These are phyloP conservation scores for Penicillium roqueforti DNA, from an alignment of 495 filamentous ascomycete species.

Conservation along the genomic window DNA sequence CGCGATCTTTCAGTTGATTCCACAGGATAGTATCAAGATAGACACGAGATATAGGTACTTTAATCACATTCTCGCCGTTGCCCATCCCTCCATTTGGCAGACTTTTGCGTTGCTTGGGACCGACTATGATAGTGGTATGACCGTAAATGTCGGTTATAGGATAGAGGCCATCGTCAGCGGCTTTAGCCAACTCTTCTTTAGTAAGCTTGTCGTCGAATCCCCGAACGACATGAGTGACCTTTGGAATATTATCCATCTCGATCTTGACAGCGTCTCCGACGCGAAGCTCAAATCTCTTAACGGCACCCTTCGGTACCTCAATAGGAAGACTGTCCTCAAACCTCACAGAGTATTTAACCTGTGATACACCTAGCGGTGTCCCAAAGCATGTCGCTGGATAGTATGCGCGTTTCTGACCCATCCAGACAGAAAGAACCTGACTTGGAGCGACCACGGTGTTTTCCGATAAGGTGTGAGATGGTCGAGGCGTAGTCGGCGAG, in stretches of 20 bases:
- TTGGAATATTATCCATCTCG: conserved; percentile 43
- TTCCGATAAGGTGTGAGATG: conserved; percentile 1
- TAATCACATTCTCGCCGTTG: conserved; percentile 32
- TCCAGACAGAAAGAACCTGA: conserved; percentile 50
- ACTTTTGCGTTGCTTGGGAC: conserved; percentile 46
- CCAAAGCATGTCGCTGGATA: conserved; percentile 50
- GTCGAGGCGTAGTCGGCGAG: conserved; percentile 14
- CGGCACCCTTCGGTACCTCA: conserved; percentile 38
- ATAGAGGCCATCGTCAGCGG: conserved; percentile 22
- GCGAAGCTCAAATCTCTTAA: conserved; percentile 47
- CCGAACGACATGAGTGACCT: conserved; percentile 43
- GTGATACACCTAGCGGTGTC: conserved; percentile 33
- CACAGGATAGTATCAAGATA: conserved; percentile 50
- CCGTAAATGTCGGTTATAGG: conserved; percentile 48
- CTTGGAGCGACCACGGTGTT: conserved; percentile 34
- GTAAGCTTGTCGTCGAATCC: conserved; percentile 41
- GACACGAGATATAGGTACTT: conserved; percentile 43
- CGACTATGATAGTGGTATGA: conserved; percentile 38
- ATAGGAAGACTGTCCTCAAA: conserved; percentile 45
- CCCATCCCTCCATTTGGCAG: conserved; percentile 32
- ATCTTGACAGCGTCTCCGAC: conserved; percentile 51
- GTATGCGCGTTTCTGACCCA: conserved; percentile 45
- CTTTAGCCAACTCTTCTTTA: conserved; percentile 29
- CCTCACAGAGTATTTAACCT: conserved; percentile 41
- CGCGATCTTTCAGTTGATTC: conserved; percentile 46